Evolutionary conservation across 345 rosid species (phyloP).

Genomic region (Clarkia xantiana): DNA sequence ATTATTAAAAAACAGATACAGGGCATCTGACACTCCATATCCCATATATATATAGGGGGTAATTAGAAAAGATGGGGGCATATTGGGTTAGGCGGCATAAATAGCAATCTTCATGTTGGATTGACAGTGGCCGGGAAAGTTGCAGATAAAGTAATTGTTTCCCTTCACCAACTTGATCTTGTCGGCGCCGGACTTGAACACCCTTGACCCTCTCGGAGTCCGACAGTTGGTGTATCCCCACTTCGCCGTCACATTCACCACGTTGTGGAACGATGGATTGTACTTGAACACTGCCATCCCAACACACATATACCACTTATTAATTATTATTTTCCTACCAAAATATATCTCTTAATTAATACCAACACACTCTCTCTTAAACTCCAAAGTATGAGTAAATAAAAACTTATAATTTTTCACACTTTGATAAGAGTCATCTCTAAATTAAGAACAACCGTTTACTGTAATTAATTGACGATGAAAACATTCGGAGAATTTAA

Average conservation of each 20-base stretch:
- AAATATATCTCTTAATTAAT: too few species aligned
- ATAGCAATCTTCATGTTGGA: conserved; percentile 41
- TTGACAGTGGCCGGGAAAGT: conserved; percentile 27
- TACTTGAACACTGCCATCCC: conserved; percentile 34
- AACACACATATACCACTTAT: not conserved
- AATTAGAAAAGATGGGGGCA: too few species aligned
- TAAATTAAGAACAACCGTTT: too few species aligned
- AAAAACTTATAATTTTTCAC: too few species aligned
- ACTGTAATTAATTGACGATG: not conserved
- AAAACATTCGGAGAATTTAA: not conserved
- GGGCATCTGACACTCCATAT: too few species aligned
- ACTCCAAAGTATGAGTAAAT: too few species aligned
- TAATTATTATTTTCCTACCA: too few species aligned
- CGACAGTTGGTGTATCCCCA: conserved; percentile 22
- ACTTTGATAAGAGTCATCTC: too few species aligned
- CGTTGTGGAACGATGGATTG: conserved; percentile 25
- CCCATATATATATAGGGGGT: too few species aligned
- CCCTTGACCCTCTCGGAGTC: conserved; percentile 20
- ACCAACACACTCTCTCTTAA: too few species aligned
- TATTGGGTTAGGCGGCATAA: conserved; percentile 12
- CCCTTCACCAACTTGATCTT: conserved; percentile 29
- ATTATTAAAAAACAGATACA: too few species aligned
- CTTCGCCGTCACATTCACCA: conserved; percentile 22
- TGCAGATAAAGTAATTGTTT: conserved; percentile 37
- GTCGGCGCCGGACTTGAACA: conserved; percentile 30